A percentile compares a stretch with the other conserved stretches of the same genome.
These are phyloP conservation scores for Dichotomopilus funicola DNA, from an alignment of 2,329 filamentous ascomycete species.

Conservation along the genomic window DNA sequence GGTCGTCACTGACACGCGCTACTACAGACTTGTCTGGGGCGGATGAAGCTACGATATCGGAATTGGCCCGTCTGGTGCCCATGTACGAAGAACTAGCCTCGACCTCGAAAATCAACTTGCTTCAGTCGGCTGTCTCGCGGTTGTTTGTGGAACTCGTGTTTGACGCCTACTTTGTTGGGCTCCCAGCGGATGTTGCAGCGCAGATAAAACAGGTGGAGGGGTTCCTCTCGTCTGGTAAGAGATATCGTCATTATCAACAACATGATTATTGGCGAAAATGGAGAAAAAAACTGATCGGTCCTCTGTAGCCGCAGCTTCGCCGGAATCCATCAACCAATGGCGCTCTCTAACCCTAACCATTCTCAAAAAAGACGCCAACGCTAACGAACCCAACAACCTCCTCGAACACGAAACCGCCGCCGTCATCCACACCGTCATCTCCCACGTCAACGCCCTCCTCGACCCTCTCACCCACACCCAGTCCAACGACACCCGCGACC, in stretches of 20 bases:
- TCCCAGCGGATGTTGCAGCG: constrained; percentile 47
- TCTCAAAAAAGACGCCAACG: constrained; percentile 46
- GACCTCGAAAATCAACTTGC: constrained; percentile 52
- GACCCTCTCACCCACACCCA: constrained; percentile 41
- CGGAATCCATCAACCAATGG: constrained; percentile 57
- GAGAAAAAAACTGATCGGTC: too few relatives aligned
- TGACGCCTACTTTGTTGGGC: constrained; percentile 55
- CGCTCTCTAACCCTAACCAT: constrained; percentile 57
- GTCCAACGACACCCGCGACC: constrained; percentile 41
- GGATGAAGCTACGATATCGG: constrained; percentile 35
- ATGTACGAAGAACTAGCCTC: constrained; percentile 50
- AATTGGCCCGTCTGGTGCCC: constrained; percentile 46
- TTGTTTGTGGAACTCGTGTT: constrained; percentile 58
- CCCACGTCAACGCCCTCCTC: constrained; percentile 44
- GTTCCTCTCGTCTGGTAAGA: constrained; percentile 37
- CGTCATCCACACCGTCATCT: constrained; percentile 38
- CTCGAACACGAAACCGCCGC: constrained; percentile 35
- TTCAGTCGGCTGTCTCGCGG: constrained; percentile 56
- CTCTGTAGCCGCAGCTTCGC: constrained; percentile 24
- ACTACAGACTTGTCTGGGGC: constrained; percentile 39
- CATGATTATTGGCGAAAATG: too few relatives aligned
- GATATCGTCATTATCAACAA: too few relatives aligned
- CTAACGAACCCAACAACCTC: constrained; percentile 39
- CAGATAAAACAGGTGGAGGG: constrained; percentile 46
- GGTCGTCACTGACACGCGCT: too few relatives aligned